Base-by-base conservation (phyloP, 2,329 filamentous ascomycete species). In the Hymenoscyphus scutula region DNA sequence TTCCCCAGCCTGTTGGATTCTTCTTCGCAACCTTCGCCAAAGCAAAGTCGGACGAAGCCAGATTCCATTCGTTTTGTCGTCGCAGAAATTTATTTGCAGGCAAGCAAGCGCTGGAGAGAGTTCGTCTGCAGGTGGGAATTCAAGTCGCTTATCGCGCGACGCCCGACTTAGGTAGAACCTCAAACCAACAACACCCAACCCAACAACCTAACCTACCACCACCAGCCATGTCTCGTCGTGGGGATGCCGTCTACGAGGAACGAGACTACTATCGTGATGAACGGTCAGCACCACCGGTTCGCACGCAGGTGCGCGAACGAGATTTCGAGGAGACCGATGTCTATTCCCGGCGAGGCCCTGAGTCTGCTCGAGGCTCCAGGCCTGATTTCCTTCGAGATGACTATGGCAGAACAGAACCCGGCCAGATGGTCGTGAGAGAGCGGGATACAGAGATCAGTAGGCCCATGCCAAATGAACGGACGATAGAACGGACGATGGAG, bases 351-450 rank as follows among this genome's bases (percentile, higher is more conserved):
- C 61, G 65, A n/a, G 41, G 69, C 59, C 67, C 70, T 53, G 69
- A 64, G 27, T 61, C 66, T 53, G 71, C 69, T 25, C 63, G 70
- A 34, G 67, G 67, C 53, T 64, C 60, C 57, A 68, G 70, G 10
- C 70, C 70, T 3, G 72, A 71, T 30, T 74, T 74, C 56, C 67
- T 74, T 32, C 67, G 69, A 58, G 69, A 73, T 37, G 71, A 74
- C 56, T 72, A 68, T 58, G 64, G 63, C 38, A 64, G 69, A 65
- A 32, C 45, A 37, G 67, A 71, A 34, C 57, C 65, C 29, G 72
- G 71, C 34, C 68, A 68, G 7, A 25, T 74, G 61, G 72, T 74
- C 10, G 10, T 74, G 25, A 62, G 72, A 66, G 69, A 74, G 38
- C 69, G 71, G 29, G 69, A 74, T 10, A 66, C 64, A 5, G 72